Percentiles rank a stretch among this genome's conserved stretches.
Evolutionary conservation across 2,329 filamentous ascomycete species (phyloP).

Genomic region (Diaporthe citrichinensis): DNA sequence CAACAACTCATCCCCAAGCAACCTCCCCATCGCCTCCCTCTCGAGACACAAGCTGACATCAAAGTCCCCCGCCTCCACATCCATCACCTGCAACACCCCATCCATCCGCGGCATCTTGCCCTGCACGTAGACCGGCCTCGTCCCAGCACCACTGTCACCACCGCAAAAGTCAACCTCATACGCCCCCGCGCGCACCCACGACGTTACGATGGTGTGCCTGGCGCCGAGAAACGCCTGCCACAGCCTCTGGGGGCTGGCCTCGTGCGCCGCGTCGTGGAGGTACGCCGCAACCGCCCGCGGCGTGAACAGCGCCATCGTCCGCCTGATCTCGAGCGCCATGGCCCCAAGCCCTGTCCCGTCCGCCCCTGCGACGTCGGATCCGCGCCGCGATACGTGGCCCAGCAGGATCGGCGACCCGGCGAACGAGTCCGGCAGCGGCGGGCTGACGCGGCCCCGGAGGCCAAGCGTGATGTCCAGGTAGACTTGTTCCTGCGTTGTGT

Average conservation of each 20-base stretch:
- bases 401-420: conserved; percentile 61
- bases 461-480: conserved; percentile 59
- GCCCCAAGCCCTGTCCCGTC: conserved; percentile 35
- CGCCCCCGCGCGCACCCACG: conserved; percentile 56
- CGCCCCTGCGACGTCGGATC: not conserved
- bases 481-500: conserved; percentile 48
- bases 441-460: conserved; percentile 54
- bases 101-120: conserved; percentile 58
- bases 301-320: conserved; percentile 54
- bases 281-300: conserved; percentile 54
- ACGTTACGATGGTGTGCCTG: conserved; percentile 59
- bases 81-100: conserved; percentile 59
- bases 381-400: conserved; percentile 50
- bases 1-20: conserved; percentile 46
- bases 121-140: conserved; percentile 55
- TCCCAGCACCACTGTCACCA: not conserved
- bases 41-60: conserved; percentile 54
- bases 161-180: conserved; percentile 58
- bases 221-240: conserved; percentile 62
- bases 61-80: conserved; percentile 51
- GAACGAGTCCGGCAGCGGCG: conserved; percentile 56
- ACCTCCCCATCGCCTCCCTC: conserved; percentile 46
- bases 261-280: conserved; percentile 59
- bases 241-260: conserved; percentile 60
- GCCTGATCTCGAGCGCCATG: conserved; percentile 52